Conservation (phyloP, 768 basidiomycete genomes). For the Suillus tomentosus region DNA sequence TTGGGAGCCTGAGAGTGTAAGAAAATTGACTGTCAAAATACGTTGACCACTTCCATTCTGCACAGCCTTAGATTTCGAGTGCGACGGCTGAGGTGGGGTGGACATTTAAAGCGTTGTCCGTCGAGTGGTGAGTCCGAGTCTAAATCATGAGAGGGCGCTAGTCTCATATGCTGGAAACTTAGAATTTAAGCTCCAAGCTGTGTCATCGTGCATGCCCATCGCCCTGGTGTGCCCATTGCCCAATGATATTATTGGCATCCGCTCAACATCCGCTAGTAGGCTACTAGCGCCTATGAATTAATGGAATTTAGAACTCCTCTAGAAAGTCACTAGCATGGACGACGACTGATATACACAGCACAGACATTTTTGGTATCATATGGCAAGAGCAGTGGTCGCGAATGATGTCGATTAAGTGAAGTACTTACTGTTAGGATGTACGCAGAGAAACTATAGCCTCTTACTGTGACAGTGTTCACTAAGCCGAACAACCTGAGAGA, state of each 20-base stretch:
- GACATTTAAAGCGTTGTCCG: background rate
- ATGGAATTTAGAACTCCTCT: background rate
- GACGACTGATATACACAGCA: background rate
- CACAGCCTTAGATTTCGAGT: background rate
- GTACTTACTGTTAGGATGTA: background rate
- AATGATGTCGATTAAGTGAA: background rate
- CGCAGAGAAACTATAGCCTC: background rate
- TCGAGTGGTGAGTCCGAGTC: background rate
- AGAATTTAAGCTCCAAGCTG: background rate
- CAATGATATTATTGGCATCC: background rate
- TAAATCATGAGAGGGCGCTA: background rate
- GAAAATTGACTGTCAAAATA: background rate
- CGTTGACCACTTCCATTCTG: background rate
- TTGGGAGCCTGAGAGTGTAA: background rate
- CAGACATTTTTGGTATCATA: conserved; percentile 30
- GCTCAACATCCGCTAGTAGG: background rate
- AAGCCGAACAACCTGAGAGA: background rate
- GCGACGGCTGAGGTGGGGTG: background rate
- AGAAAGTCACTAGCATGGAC: background rate
- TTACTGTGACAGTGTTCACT: background rate
- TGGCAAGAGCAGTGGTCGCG: background rate
- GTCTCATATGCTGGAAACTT: background rate
- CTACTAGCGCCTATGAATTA: background rate
- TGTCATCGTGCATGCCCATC: background rate
- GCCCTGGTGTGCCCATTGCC: background rate